Evolutionary conservation across 176 grass and related monocot genomes (phyloP).

Genomic region (Rhynchospora breviuscula): DNA sequence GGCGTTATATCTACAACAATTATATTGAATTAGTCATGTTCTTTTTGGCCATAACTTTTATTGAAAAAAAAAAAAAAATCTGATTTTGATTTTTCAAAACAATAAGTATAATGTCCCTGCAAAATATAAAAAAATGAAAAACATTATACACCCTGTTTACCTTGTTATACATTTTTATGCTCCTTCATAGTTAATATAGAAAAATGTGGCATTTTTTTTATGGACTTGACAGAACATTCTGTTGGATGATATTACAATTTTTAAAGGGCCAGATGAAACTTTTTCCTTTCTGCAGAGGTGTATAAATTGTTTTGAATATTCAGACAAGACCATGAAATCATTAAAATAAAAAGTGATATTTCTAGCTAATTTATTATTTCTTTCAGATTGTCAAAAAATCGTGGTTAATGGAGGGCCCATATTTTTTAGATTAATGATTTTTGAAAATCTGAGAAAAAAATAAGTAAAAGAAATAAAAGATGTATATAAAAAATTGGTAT

Average conservation of each 20-base stretch:
- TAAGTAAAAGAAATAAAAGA: too few species aligned
- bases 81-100: neutral
- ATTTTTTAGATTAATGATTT: too few species aligned
- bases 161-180: neutral
- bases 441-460: too few species aligned
- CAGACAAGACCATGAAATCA: neutral
- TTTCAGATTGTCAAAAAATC: too few species aligned
- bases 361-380: neutral
- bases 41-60: neutral
- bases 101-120: neutral
- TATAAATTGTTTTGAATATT: neutral
- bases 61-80: too few species aligned
- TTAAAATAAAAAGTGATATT: neutral
- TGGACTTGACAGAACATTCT: neutral
- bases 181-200: neutral
- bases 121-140: neutral
- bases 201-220: neutral
- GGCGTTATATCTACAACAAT: slow-evolving; percentile 37
- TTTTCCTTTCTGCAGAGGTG: neutral
- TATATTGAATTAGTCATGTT: slow-evolving; percentile 34
- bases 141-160: neutral
- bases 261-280: neutral
- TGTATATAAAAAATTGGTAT: too few species aligned
- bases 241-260: neutral
- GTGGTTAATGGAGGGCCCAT: too few species aligned